Base-by-base conservation (phyloP, 2,329 filamentous ascomycete genomes). In the Fusarium nygamai region DNA sequence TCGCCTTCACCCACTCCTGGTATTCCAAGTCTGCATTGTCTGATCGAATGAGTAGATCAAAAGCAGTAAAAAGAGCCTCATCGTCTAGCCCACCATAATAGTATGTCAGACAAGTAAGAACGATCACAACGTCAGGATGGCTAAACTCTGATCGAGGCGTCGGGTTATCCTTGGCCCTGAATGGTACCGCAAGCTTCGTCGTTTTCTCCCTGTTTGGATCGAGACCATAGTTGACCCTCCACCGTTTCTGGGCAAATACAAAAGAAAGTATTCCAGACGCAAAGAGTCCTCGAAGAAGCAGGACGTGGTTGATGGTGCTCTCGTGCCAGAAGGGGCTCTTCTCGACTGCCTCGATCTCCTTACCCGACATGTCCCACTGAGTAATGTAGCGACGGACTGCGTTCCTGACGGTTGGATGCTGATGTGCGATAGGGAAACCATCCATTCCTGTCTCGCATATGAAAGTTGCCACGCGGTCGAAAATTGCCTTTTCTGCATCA, bases 181-280 rank as follows among this genome's bases (percentile, higher is more conserved):
- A 93, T 0, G 90, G 91, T 0, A 93, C 88, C 0, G 88, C 87
- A 0, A 92, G 84, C 58, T 78, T 82, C 0, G 86, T 88, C 2
- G 66, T 54, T 0, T 85, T 86, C 31, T 31, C 31, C 0, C 89
- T 80, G 1, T 69, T 75, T 0, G 75, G 67, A 75, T 90, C 86
- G 1, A 88, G 82, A 0, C 92, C 91, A 69, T 91, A 94, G 61
- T 92, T 87, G 0, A 94, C 91, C 6, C 88, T 81, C 89, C 89
- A 93, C 4, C 91, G 83, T 75, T 92, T 93, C 22, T 87, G 80
- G 0, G 81, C 79, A 3, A 93, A 81, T 0, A 82, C 83, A 68
- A 91, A 92, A 0, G 75, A 74, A 1, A 93, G 74, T 0, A 93
- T 82, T 0, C 89, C 87, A 2, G 84, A 80, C 0, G 88, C 88